Evolutionary conservation across 129 eudicot species (phyloP).

Genomic region (Chrysanthemum seticuspe): DNA sequence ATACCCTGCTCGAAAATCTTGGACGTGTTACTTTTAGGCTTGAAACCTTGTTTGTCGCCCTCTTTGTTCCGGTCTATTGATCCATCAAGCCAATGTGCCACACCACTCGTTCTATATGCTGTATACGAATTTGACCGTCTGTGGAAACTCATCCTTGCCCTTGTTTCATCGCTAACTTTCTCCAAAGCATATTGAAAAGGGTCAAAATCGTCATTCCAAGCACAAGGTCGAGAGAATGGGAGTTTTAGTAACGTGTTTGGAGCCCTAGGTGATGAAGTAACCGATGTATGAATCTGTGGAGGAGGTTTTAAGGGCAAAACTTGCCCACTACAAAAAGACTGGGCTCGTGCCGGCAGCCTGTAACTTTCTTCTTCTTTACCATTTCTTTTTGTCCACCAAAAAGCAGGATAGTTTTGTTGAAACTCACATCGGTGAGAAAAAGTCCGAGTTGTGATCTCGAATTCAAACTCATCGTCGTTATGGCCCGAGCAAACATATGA

Average conservation of each 20-base stretch:
- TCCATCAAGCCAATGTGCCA: constrained; percentile 28
- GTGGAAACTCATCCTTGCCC: constrained; percentile 45
- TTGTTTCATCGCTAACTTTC: constrained; percentile 65
- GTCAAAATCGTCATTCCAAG: constrained; percentile 77
- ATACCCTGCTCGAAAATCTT: constrained; percentile 16
- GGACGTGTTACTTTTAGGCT: background rate
- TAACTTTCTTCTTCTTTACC: background rate
- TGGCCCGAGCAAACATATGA: background rate
- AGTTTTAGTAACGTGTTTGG: constrained; percentile 34
- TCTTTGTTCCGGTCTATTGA: constrained; percentile 2
- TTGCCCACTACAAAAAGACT: constrained; percentile 8
- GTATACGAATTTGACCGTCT: constrained; percentile 61
- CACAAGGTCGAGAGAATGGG: constrained; percentile 42
- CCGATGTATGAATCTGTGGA: constrained; percentile 52
- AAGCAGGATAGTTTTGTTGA: constrained; percentile 4
- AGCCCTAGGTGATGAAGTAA: constrained; percentile 45
- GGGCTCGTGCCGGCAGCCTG: background rate
- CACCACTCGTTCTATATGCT: constrained; percentile 33
- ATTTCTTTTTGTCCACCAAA: constrained; percentile 12
- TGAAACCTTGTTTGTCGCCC: constrained; percentile 8
- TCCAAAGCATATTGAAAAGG: constrained; percentile 75
- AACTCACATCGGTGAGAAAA: constrained; percentile 20
- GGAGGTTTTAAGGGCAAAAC: constrained; percentile 44
- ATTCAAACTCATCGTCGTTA: constrained; percentile 49
- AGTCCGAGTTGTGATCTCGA: constrained; percentile 42